These are phyloP conservation scores for Hypoxylon subgilvum DNA, from an alignment of 495 filamentous ascomycete genomes.

Conservation along the genomic window DNA sequence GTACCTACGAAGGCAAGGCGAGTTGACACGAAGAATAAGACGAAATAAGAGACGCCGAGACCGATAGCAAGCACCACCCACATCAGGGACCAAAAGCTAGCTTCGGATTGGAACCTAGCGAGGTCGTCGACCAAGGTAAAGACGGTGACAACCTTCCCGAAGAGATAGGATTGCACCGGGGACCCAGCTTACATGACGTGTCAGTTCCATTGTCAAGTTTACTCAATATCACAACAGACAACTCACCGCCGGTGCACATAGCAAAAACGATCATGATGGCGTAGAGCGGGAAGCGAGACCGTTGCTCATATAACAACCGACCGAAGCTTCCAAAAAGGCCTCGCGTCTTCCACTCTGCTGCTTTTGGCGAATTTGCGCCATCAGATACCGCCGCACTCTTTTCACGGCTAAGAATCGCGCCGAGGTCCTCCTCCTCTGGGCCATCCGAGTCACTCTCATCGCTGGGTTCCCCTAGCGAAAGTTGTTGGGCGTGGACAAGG, in stretches of 20 bases:
- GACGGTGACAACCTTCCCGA: slow-evolving; percentile 50
- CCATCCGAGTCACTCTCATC: slow-evolving; percentile 37
- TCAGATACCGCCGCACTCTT: slow-evolving; percentile 54
- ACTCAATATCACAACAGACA: background rate
- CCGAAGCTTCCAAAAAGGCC: slow-evolving; percentile 55
- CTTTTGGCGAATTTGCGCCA: slow-evolving; percentile 23
- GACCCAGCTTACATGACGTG: slow-evolving; percentile 35
- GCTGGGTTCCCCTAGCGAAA: slow-evolving; percentile 44
- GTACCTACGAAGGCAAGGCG: slow-evolving; percentile 44
- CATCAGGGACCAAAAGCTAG: slow-evolving; percentile 57
- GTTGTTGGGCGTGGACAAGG: slow-evolving; percentile 63
- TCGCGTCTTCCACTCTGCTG: slow-evolving; percentile 42
- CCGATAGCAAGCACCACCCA: slow-evolving; percentile 53
- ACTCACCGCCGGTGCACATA: slow-evolving; percentile 46
- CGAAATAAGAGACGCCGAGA: slow-evolving; percentile 49
- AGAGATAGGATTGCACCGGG: slow-evolving; percentile 54
- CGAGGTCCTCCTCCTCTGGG: slow-evolving; percentile 51
- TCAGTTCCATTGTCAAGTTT: slow-evolving; percentile 5
- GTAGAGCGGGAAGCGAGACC: slow-evolving; percentile 47
- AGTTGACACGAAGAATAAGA: slow-evolving; percentile 42
- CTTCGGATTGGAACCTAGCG: slow-evolving; percentile 37
- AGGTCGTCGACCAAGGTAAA: slow-evolving; percentile 41
- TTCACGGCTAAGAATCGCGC: slow-evolving; percentile 49
- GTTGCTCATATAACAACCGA: slow-evolving; percentile 53
- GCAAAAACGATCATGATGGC: slow-evolving; percentile 44